Conservation (phyloP, 176 grass and related monocot species). For the Thalia dealbata region DNA sequence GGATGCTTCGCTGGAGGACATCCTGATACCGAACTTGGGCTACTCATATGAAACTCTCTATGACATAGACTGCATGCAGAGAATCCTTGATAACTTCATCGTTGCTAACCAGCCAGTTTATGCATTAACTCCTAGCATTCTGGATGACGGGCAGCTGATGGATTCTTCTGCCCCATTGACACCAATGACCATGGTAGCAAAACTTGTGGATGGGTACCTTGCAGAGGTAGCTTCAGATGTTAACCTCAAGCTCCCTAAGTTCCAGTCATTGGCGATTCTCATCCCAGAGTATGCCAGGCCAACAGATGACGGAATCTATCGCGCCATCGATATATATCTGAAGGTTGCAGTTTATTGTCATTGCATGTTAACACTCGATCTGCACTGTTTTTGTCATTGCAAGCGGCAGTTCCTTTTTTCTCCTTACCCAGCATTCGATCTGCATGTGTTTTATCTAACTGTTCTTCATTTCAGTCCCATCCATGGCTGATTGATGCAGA, state of each 20-base stretch:
- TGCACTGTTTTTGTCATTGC: no score
- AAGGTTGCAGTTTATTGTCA: constrained; percentile 36
- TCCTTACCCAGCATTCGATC: no score
- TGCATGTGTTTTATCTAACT: background rate
- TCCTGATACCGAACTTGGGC: constrained; percentile 45
- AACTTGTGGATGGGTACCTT: constrained; percentile 63
- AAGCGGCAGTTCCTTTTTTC: no score
- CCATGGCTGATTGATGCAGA: constrained; percentile 64
- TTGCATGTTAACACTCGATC: no score
- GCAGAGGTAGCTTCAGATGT: constrained; percentile 59
- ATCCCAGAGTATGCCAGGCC: constrained; percentile 57
- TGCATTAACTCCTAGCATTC: constrained; percentile 36
- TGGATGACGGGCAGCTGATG: constrained; percentile 34
- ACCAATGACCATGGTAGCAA: constrained; percentile 49
- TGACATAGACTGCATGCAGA: constrained; percentile 68
- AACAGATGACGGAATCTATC: constrained; percentile 68
- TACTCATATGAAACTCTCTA: constrained; percentile 64
- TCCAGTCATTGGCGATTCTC: constrained; percentile 52
- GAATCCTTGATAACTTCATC: constrained; percentile 71
- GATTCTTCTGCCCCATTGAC: constrained; percentile 26
- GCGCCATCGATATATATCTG: constrained; percentile 73
- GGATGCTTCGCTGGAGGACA: constrained; percentile 52
- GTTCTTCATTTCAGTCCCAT: constrained; percentile 40
- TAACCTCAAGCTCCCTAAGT: constrained; percentile 53
- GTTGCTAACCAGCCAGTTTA: constrained; percentile 20